phyloP scores from a whole-genome alignment of 2,329 filamentous ascomycete genomes.

The Bipolaris bicolor region DNA sequence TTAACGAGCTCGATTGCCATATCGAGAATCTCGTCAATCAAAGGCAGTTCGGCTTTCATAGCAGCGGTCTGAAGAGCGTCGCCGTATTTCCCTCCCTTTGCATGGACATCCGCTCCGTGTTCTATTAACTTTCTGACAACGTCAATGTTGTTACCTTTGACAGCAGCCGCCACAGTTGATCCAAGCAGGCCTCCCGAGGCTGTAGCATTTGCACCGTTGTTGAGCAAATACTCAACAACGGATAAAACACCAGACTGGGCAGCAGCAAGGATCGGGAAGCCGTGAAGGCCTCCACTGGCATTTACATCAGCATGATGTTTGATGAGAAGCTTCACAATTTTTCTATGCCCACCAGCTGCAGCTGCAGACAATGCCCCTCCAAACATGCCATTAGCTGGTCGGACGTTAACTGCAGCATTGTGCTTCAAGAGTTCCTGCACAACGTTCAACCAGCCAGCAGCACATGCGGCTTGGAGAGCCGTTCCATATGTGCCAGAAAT shows the following conservation, averaged over 20 bases:
- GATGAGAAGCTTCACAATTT: constrained; percentile 20
- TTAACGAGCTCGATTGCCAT: constrained; percentile 26
- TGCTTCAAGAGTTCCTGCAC: constrained; percentile 22
- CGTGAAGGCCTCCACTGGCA: constrained; percentile 22
- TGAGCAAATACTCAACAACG: constrained; percentile 20
- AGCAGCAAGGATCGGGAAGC: constrained; percentile 26
- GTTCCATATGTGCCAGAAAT: constrained; percentile 27
- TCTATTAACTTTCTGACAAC: constrained; percentile 31
- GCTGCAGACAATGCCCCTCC: constrained; percentile 22
- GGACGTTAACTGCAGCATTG: constrained; percentile 24
- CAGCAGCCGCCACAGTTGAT: constrained; percentile 26
- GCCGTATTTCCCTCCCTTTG: constrained; percentile 27
- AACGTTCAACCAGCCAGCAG: constrained; percentile 19
- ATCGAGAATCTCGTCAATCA: constrained; percentile 24
- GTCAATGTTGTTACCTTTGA: constrained; percentile 17
- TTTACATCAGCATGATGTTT: constrained; percentile 26
- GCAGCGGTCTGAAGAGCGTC: constrained; percentile 25
- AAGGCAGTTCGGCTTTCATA: constrained; percentile 19
- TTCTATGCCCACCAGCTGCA: constrained; percentile 10
- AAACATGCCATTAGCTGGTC: constrained; percentile 23
- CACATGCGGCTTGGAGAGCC: constrained; percentile 30
- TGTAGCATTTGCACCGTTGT: constrained; percentile 21
- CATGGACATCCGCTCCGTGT: constrained; percentile 27
- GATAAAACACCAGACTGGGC: constrained; percentile 19
- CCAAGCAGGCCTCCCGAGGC: constrained; percentile 16